Evolutionary conservation across 768 basidiomycete genomes (phyloP), one percentile per base, ranked within the genome.

Genomic region (Mycena crocata): DNA sequence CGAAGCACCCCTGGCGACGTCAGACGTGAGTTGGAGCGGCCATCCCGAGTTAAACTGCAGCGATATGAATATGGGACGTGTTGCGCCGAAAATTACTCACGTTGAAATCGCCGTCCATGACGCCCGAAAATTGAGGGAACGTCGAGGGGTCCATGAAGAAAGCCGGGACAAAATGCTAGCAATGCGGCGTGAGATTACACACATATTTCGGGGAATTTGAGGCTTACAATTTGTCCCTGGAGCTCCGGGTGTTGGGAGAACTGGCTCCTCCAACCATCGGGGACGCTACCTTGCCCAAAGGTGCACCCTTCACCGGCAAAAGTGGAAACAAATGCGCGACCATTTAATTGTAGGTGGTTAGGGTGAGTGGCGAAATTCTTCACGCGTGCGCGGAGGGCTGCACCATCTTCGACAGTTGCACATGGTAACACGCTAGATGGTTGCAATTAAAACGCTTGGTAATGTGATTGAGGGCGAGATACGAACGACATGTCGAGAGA

Each of bases 401-500:
- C 77, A 5, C 85, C 90, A 58, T 92, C 85, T 19, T 70, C 72
- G 24, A 82, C 68, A 19, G 81, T 81, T 9, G 72, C 74, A 68
- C 91, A 90, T 7, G 89, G 85, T 50, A 90, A 76, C 5, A 85
- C 85, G 5, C 89, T 90, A 51, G 28, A 60, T 45, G 23, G 4
- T 28, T 30, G 24, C 44, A 17, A 56, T 50, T 48, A 49, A 68
- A 30, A 55, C 40, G 28, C 52, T 37, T 42, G 9, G 39, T 7
- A 26, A 28, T 6, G 55, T 39, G n/a, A 49, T 15, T 26, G 34
- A 15, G 44, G 34, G 59, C 6, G 42, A 46, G 4, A 40, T 57
- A 84, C 83, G 70, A 71, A 91, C 89, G 88, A 80, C 93, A 93
- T 93, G 72, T 94, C 93, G 52, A 94, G 86, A 17, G 90, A 93